Conservation (phyloP, 306 rosid species). For the Cicer yamashitae region DNA sequence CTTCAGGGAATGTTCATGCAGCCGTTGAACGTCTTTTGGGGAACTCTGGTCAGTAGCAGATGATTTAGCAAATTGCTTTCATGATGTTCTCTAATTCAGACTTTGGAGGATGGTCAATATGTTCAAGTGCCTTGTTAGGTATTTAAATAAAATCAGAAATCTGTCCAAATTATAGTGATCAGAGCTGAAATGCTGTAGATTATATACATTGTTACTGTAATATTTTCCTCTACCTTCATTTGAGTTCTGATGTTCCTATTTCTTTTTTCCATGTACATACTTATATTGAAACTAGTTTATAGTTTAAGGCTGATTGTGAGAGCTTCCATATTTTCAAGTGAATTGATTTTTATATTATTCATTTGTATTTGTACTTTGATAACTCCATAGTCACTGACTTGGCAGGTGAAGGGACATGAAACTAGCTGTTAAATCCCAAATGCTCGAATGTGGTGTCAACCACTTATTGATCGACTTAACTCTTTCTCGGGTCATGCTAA, state of each 20-base stretch:
- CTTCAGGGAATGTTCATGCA: constrained; percentile 85
- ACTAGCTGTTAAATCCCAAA: constrained; percentile 41
- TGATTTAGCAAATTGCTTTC: constrained; percentile 42
- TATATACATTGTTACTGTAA: constrained; percentile 47
- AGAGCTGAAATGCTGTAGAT: constrained; percentile 49
- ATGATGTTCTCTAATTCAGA: constrained; percentile 32
- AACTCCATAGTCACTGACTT: constrained; percentile 45
- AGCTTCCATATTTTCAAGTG: constrained; percentile 27
- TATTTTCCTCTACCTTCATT: constrained; percentile 35
- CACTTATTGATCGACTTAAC: constrained; percentile 9
- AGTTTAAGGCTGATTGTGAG: constrained; percentile 10
- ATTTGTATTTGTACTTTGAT: constrained; percentile 10
- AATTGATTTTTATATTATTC: constrained; percentile 31
- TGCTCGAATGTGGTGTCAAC: constrained; percentile 47
- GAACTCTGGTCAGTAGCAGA: constrained; percentile 67
- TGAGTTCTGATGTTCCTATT: constrained; percentile 33
- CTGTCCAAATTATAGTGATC: constrained; percentile 54
- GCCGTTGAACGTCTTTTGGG: constrained; percentile 89
- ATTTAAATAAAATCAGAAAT: constrained; percentile 53
- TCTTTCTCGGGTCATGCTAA: constrained; percentile 33
- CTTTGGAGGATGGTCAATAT: constrained; percentile 49
- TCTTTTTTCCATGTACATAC: constrained; percentile 50
- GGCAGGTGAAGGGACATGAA: constrained; percentile 49
- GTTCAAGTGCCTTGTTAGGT: constrained; percentile 45
- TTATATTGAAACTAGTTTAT: constrained; percentile 34